Base-by-base conservation (phyloP, 495 filamentous ascomycete species). In the Lasiosphaeriaceae sp. region DNA sequence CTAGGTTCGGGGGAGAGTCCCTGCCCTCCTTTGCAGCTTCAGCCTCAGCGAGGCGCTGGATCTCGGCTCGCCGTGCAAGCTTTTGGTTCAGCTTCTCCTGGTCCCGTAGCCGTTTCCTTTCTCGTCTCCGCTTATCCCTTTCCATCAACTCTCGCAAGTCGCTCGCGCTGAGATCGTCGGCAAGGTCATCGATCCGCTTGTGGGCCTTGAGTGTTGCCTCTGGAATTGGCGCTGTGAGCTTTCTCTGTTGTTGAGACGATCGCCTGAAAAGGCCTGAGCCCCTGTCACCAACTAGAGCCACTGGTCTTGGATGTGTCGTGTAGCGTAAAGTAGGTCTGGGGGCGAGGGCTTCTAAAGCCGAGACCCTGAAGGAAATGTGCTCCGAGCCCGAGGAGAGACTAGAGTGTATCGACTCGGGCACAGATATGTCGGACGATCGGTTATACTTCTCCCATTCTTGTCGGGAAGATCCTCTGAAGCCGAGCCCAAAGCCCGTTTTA, bases 101-200 rank as follows among this genome's bases (percentile, higher is more conserved):
- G 22, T 95, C 88, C 43, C 81, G 78, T 53, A 85, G 77, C 49
- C 78, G 79, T 73, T 90, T 90, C 66, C 81, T 85, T 55, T 96
- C 89, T 56, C 79, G 81, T 29, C 92, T 80, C 56, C 90, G 83
- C 57, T 87, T 77, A 66, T 97, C 92, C 53, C 92, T 75, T 55
- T 97, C 92, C 79, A 97, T 82, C 34, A 96, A 68, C 63, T 95
- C 89, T 19, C 91, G 79, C 49, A 97, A 64, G 62, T 86, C 89
- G 35, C 87, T 81, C 1, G 92, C 88, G 70, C 86, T 88, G 43
- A 96, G 74, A 39, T 89, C 85, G 68, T 96, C 87, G 21, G 90
- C 92, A 37, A 94, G 74, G 47, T 88, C 84, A 60, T 93, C 87
- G 12, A 97, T 82, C 35, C 87, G 82, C 62, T 85, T 88, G 53